Percentiles rank a stretch among this genome's conserved stretches.
Evolutionary conservation across 2,329 filamentous ascomycete genomes (phyloP).

Genomic region (Pyrenochaeta sp.): DNA sequence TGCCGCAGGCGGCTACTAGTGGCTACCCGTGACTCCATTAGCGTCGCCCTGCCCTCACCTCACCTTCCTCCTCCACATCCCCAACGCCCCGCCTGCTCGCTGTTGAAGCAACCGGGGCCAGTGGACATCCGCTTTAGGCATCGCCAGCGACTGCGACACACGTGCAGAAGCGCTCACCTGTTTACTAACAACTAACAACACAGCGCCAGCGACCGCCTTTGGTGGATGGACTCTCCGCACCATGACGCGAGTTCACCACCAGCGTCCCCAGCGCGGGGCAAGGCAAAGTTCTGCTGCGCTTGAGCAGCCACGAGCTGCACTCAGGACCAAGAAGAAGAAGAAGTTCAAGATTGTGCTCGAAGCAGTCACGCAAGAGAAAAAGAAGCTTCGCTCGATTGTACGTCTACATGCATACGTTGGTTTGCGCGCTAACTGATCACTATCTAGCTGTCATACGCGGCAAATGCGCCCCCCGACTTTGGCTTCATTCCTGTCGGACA

Average conservation of each 20-base stretch:
- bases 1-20: conserved; percentile 12
- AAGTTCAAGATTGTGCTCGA: conserved; percentile 67
- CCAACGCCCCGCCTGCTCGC: conserved; percentile 26
- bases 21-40: background rate
- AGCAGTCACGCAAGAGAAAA: conserved; percentile 65
- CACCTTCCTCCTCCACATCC: conserved; percentile 13
- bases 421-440: conserved; percentile 41
- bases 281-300: conserved; percentile 22
- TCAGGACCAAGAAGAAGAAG: conserved; percentile 51
- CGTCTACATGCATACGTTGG: conserved; percentile 30
- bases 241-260: conserved; percentile 40
- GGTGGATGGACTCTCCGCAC: no score
- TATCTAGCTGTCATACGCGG: conserved; percentile 61
- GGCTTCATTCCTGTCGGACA: conserved; percentile 68
- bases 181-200: conserved; percentile 24
- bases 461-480: conserved; percentile 65
- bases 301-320: conserved; percentile 31
- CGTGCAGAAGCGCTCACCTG: conserved; percentile 18
- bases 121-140: conserved; percentile 28
- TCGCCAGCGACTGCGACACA: conserved; percentile 11
- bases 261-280: conserved; percentile 26
- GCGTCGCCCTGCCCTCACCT: conserved; percentile 9
- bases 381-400: conserved; percentile 62
- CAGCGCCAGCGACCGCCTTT: conserved; percentile 17
- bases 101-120: conserved; percentile 25